Percentiles rank a stretch among this genome's conserved stretches.
phyloP scores from a whole-genome alignment of 192 early-diverging fungal species.

The Lunasporangiospora selenospora region DNA sequence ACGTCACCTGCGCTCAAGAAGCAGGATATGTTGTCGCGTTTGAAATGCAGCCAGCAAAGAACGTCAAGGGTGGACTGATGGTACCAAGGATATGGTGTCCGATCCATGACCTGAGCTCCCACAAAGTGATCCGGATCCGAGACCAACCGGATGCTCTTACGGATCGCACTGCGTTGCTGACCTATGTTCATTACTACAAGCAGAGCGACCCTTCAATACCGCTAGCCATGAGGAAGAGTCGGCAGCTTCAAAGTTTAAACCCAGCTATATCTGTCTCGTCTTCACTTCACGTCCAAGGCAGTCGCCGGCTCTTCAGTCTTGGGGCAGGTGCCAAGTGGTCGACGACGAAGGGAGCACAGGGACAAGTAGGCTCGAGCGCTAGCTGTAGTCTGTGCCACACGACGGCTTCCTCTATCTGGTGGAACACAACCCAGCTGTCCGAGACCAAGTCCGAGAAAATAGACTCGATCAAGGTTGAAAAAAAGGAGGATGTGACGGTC shows the following conservation, averaged over 20 bases:
- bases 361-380: background rate
- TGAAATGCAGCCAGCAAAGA: slow-evolving; percentile 48
- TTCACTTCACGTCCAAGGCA: slow-evolving; percentile 1
- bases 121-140: slow-evolving; percentile 38
- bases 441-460: slow-evolving; percentile 6
- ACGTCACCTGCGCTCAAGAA: slow-evolving; percentile 57
- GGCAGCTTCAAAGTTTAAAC: slow-evolving; percentile 29
- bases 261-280: slow-evolving; percentile 17
- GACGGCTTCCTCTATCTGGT: slow-evolving; percentile 54
- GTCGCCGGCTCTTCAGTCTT: slow-evolving; percentile 11
- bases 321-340: slow-evolving; percentile 13
- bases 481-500: background rate
- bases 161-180: slow-evolving; percentile 35
- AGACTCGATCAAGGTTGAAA: slow-evolving; percentile 7
- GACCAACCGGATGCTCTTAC: slow-evolving; percentile 31
- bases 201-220: slow-evolving; percentile 36
- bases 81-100: slow-evolving; percentile 56
- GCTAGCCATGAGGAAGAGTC: slow-evolving; percentile 53
- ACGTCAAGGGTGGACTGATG: slow-evolving; percentile 49
- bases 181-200: slow-evolving; percentile 54
- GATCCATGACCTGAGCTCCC: slow-evolving; percentile 46
- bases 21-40: slow-evolving; percentile 52
- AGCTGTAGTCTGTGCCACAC: slow-evolving; percentile 32
- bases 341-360: slow-evolving; percentile 8
- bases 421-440: slow-evolving; percentile 16